Conservation (phyloP, 1,139 yeast species). For the Tardiomyces depauwii region DNA sequence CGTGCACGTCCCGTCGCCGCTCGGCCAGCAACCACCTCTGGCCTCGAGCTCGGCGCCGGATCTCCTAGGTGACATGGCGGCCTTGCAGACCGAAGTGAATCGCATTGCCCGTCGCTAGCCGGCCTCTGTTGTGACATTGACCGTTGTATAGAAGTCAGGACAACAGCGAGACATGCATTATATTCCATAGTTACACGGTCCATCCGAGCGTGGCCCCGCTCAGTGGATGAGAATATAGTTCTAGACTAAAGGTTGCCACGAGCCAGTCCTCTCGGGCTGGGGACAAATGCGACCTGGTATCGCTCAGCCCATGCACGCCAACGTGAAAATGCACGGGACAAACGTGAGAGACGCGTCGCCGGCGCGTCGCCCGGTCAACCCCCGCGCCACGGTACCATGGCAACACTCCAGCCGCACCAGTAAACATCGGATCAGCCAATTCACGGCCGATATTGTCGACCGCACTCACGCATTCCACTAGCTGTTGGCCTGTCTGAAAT, state of each 20-base stretch:
- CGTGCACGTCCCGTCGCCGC: slow-evolving; percentile 4
- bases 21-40: slow-evolving; percentile 1
- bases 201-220: too few relatives aligned
- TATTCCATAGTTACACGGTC: too few relatives aligned
- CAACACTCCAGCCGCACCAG: slow-evolving; percentile 1
- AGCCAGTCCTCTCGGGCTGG: too few relatives aligned
- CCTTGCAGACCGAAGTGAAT: slow-evolving; percentile 20
- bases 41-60: slow-evolving; percentile 17
- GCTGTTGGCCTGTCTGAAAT: too few relatives aligned
- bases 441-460: too few relatives aligned
- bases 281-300: too few relatives aligned
- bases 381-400: neutral
- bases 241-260: too few relatives aligned
- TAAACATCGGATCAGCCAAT: neutral
- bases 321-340: neutral
- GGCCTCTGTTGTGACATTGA: too few relatives aligned
- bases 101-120: slow-evolving; percentile 13
- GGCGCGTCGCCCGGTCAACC: neutral
- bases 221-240: too few relatives aligned
- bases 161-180: neutral
- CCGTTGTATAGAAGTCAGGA: too few relatives aligned
- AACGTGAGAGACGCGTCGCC: neutral
- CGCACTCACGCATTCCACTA: too few relatives aligned
- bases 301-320: neutral
- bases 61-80: slow-evolving; percentile 18